Evolutionary conservation across 1,139 yeast genomes (phyloP).

Genomic region (Nakaseomyces kungkrabaensis): DNA sequence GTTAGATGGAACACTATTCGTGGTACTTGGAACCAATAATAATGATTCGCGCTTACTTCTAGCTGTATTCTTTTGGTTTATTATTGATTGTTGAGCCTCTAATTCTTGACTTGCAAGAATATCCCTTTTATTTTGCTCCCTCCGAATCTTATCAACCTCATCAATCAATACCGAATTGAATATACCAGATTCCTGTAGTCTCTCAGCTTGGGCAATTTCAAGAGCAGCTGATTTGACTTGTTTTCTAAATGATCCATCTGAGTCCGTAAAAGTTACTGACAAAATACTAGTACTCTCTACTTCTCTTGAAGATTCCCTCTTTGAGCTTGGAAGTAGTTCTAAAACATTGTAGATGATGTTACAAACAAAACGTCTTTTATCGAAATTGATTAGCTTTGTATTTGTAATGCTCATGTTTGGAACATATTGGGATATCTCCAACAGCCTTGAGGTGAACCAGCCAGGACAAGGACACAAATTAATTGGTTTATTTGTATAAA

Average conservation of each 20-base stretch:
- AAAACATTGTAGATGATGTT: conserved; percentile 44
- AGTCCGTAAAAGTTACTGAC: conserved; percentile 12
- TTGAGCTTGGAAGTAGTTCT: conserved; percentile 30
- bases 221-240: conserved; percentile 34
- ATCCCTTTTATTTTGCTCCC: conserved; percentile 42
- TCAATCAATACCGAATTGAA: conserved; percentile 37
- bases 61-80: conserved; percentile 2
- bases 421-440: conserved; percentile 57
- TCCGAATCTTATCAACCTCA: conserved; percentile 42
- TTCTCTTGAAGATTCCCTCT: conserved; percentile 11
- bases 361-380: conserved; percentile 54
- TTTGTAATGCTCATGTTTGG: conserved; percentile 58
- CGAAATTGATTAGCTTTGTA: conserved; percentile 52
- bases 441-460: conserved; percentile 52
- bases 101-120: conserved; percentile 34
- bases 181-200: conserved; percentile 30
- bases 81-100: conserved; percentile 8
- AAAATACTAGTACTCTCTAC: conserved; percentile 5
- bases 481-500: conserved; percentile 40
- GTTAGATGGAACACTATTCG: conserved; percentile 7
- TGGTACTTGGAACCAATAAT: background rate
- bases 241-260: conserved; percentile 15
- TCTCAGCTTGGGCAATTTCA: conserved; percentile 33
- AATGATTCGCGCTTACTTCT: background rate
- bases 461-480: conserved; percentile 79